Evolutionary conservation across 345 rosid genomes (phyloP).

Genomic region (Psidium friedrichsthalianum): DNA sequence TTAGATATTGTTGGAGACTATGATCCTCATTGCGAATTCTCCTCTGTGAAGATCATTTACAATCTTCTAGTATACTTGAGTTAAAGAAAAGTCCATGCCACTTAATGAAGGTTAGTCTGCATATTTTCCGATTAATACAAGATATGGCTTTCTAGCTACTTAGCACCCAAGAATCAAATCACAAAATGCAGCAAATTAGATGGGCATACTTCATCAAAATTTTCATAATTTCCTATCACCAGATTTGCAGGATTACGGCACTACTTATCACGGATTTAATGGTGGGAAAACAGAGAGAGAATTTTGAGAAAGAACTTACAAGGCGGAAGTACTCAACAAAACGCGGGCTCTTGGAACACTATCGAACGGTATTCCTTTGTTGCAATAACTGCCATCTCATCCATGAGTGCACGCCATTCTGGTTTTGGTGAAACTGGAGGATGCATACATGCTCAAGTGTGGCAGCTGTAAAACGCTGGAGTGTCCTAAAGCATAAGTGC

Average conservation of each 20-base stretch:
- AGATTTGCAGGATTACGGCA: neutral
- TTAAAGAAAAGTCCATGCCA: neutral
- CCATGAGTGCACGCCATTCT: constrained; percentile 95
- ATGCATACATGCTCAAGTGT: constrained; percentile 91
- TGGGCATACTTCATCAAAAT: neutral
- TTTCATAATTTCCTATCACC: neutral
- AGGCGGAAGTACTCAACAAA: constrained; percentile 95
- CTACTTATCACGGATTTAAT: neutral
- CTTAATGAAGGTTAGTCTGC: neutral
- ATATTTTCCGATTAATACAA: neutral
- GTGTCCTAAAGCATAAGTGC: constrained; percentile 86
- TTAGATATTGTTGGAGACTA: neutral
- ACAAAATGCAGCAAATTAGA: neutral
- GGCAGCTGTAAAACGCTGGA: constrained; percentile 94
- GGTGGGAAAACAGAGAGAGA: neutral
- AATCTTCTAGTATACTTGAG: neutral
- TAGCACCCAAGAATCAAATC: neutral
- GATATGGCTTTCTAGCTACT: neutral
- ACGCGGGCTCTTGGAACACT: constrained; percentile 89
- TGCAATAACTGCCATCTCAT: constrained; percentile 84
- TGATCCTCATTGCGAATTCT: neutral
- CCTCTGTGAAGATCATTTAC: neutral
- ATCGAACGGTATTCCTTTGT: constrained; percentile 80
- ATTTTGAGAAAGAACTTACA: constrained; percentile 28
- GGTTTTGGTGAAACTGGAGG: constrained; percentile 93